These are phyloP conservation scores for Neurospora sp. DNA, from an alignment of 495 filamentous ascomycete genomes.

Conservation along the genomic window DNA sequence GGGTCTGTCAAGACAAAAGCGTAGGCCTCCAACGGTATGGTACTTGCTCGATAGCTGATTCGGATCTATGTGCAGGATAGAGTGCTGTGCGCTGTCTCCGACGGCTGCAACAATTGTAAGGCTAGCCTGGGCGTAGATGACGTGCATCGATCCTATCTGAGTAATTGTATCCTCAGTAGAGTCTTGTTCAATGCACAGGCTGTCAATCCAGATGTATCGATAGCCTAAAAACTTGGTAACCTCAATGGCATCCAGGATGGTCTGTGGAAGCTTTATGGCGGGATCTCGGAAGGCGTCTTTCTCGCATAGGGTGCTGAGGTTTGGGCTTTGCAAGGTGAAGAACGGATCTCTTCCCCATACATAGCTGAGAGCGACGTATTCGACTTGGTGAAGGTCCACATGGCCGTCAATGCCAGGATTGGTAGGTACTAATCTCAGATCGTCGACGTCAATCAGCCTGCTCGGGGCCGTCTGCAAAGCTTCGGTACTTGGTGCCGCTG, in stretches of 20 bases:
- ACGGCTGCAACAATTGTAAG: neutral
- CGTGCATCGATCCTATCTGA: neutral
- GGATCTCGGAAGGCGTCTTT: neutral
- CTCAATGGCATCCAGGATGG: conserved; percentile 22
- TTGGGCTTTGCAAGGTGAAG: conserved; percentile 17
- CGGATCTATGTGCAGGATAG: neutral
- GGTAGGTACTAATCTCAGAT: conserved; percentile 3
- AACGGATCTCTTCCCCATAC: conserved; percentile 20
- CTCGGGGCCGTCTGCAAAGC: conserved; percentile 18
- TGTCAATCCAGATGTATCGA: conserved; percentile 23
- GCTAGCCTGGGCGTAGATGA: neutral
- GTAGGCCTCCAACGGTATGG: neutral
- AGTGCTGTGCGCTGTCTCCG: neutral
- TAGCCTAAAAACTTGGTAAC: conserved; percentile 13
- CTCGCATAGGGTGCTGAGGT: conserved; percentile 6
- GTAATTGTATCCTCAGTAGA: neutral
- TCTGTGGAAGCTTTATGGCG: conserved; percentile 11
- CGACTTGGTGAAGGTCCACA: conserved; percentile 2
- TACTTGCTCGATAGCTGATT: neutral
- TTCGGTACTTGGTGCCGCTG: conserved; percentile 12
- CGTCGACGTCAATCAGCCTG: conserved; percentile 22
- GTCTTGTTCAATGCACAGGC: conserved; percentile 15
- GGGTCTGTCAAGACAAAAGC: neutral
- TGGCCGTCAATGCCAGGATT: conserved; percentile 8
- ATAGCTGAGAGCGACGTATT: conserved; percentile 26